These are phyloP conservation scores for Cystobasidiaceae sp. DNA, from an alignment of 1,284 basidiomycete genomes.

Conservation along the genomic window DNA sequence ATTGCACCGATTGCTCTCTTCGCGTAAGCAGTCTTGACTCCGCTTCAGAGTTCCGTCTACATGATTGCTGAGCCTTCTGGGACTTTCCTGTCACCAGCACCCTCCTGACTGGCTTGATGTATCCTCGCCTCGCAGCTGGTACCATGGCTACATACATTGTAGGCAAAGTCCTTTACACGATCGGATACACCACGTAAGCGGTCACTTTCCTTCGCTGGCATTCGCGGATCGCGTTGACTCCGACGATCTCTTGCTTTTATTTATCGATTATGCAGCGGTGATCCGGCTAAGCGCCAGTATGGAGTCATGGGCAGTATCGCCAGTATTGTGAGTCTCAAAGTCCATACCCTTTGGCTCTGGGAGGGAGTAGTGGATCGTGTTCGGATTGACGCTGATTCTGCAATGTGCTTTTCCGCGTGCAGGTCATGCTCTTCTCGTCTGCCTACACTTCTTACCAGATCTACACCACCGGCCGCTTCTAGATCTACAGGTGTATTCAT, in stretches of 20 bases:
- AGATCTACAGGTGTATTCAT: not conserved
- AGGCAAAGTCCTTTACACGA: constrained; percentile 14
- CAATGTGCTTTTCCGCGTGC: too few species aligned
- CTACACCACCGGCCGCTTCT: constrained; percentile 1
- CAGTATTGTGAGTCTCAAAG: not conserved
- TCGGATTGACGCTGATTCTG: not conserved
- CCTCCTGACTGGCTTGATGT: not conserved
- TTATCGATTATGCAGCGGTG: not conserved
- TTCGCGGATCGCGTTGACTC: not conserved
- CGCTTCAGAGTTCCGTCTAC: not conserved
- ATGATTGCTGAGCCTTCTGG: not conserved
- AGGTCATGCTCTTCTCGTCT: constrained; percentile 8
- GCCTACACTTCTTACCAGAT: constrained; percentile 14
- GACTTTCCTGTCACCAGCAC: not conserved
- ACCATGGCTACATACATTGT: constrained; percentile 3
- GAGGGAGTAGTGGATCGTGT: not conserved
- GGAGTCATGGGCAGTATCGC: constrained; percentile 21
- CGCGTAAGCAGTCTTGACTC: not conserved
- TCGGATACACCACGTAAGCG: constrained; percentile 22
- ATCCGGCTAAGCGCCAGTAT: constrained; percentile 17
- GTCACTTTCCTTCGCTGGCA: not conserved
- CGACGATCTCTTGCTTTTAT: not conserved
- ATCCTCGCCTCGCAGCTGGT: constrained; percentile 12
- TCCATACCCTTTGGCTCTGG: not conserved
- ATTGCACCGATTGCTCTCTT: constrained; percentile 7